Base-by-base conservation (phyloP, 257 asterid genomes). In the Primulina huaijiensis region DNA sequence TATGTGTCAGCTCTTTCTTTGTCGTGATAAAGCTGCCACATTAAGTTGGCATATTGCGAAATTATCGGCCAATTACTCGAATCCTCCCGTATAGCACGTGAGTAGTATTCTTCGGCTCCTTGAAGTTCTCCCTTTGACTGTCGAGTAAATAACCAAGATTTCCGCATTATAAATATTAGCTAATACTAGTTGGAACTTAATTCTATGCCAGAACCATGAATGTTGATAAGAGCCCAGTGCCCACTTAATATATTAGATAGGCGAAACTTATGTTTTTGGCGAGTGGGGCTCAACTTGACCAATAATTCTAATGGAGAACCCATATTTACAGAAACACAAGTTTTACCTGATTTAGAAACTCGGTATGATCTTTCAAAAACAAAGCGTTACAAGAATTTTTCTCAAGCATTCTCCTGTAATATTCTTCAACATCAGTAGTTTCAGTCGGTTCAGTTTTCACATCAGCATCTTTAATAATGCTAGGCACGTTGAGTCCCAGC, bases 21-120 rank as follows among this genome's bases (percentile, higher is more conserved):
- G 83, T 93, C 89, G 1, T 27, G 78, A 71, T 82, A 82, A 68
- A 89, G 89, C 81, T 85, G 76, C 97, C 95, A 93, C 60, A 85
- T 70, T 75, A 93, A 33, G 63, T 72, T 72, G 27, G 99, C 99
- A 62, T 86, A 89, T 30, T 75, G 75, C 50, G 81, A 82, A 55
- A 81, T 84, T 37, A 73, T 64, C 79, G 80, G 88, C 46, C 92
- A 92, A 40, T 91, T 83, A n/a, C 74, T 69, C 12, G 96, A 95
- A 73, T 90, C 96, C 11, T 78, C 81, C 34, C 78, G 79, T 60
- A 86, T 81, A 33, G 88, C 92, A 9, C 91, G 84, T 0, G 84
- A 80, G 71, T 85, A 87, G 70, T 82, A 86, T 70, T 86, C 97
- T 82, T 87, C 96, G 6, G 95, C 99, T 57, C 88, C 81, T n/a